Base-by-base conservation (phyloP, 1,284 basidiomycete species). In the Apiotrichum sp. region DNA sequence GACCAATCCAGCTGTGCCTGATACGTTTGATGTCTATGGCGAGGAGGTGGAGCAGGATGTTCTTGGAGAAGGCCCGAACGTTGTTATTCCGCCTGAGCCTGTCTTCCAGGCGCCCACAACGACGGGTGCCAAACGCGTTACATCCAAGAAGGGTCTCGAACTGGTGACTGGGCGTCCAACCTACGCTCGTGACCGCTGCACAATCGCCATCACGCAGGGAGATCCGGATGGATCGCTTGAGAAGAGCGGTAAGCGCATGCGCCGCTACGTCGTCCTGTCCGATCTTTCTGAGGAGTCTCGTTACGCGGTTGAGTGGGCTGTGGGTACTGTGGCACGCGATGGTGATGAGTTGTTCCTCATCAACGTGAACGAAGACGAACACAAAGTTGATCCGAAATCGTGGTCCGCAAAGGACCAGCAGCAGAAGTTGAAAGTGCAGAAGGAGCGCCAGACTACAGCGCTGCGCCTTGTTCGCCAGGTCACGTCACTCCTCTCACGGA, bases 231-330 rank as follows among this genome's bases (percentile, higher is more conserved):
- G 70, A 0, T 81, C 80, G 41, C 71, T 84, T 39, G 81, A 81
- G 43, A 67, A 76, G 56, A 77, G 72, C 16, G 82, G 80, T 34
- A 81, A 87, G 64, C 81, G 83, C 36, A 73, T 79, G 60, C 84
- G 85, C 66, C 81, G 82, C 45, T 98, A 98, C 73, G 81, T 97
- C 6, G 87, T 98, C 16, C 88, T 91, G 3, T 95, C 90, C 68
- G 95, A 98, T 80, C 74, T 98, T 65, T 92, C 88, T 62, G 89
- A 96, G 65, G 93, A 96, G 78, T 86, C 84, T 74, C 80, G 87
- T 39, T 96, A 91, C 74, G 92, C 93, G 0, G 83, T 95, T 6
- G 91, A 95, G 72, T 95, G 92, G 91, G 92, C 89, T 1, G 93
- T 98, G 59, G 95, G 95, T 5, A 98, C 95, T 0, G 95, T 98